Base-by-base conservation (phyloP, 352 stramenopile genomes). In the Globisporangium takayamanum region DNA sequence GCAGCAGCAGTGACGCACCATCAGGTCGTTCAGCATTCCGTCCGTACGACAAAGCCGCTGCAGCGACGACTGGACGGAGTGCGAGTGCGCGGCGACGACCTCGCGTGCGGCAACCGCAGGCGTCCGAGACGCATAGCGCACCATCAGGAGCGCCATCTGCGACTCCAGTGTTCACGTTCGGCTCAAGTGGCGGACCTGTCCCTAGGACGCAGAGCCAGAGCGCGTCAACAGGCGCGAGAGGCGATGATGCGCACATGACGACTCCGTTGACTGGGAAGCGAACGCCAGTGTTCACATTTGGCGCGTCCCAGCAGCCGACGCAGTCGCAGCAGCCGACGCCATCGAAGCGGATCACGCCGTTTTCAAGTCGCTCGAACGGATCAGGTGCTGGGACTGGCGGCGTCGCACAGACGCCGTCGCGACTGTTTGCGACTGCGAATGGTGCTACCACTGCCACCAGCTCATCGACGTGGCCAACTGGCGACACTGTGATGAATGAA, bases 401-500 rank as follows among this genome's bases (percentile, higher is more conserved):
- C 44, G 44, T 22, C 45, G 15, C 20, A 11, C n/a, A 50, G 20
- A 6, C n/a, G 5, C 46, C 12, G 37, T 50, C 14, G 37, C 50
- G 30, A 14, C 22, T 62, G 41, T 33, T 36, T 22, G 22, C 49
- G 48, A 6, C 44, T 26, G 28, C 5, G 12, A 12, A 37, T 46
- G 20, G 48, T 28, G 49, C 50, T 1, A 33, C 28, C 28, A 33
- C 3, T 44, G 22, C 22, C 16, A 7, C 41, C 6, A 36, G 30
- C 30, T 5, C 30, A 12, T 47, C 14, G 1, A 1, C 15, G 15
- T 47, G 41, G 41, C 41, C 15, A 22, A 8, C 7, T 55, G 33
- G 16, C 26, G 50, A 63, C 58, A 33, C 58, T 18, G 22, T 44
- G 50, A 59, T 59, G 58, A 58, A 33, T 20, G 58, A 63, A 4